Evolutionary conservation across 2,329 filamentous ascomycete species (phyloP).

Genomic region (Chalaropsis ovoidea): DNA sequence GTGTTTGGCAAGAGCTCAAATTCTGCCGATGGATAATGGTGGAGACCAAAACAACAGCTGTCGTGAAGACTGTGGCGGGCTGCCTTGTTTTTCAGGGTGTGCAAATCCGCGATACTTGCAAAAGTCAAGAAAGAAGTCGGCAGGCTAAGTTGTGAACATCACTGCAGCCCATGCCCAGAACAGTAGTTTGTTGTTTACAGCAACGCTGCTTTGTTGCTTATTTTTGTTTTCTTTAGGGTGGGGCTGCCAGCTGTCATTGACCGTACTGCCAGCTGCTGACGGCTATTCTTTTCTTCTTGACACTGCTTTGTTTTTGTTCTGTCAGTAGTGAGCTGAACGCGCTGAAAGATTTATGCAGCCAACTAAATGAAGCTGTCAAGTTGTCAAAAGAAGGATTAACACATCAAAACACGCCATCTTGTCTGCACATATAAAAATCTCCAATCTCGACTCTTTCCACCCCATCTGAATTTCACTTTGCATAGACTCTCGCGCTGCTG

Average conservation of each 20-base stretch:
- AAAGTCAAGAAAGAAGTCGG: slow-evolving; percentile 7
- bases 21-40: neutral
- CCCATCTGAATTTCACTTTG: neutral
- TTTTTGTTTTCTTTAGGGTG: slow-evolving; percentile 31
- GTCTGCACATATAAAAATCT: neutral
- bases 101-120: slow-evolving; percentile 1
- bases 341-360: slow-evolving; percentile 1
- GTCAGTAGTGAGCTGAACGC: slow-evolving; percentile 5
- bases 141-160: slow-evolving; percentile 9
- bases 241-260: slow-evolving; percentile 3
- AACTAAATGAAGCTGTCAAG: slow-evolving; percentile 7
- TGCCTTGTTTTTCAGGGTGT: neutral
- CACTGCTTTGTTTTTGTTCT: neutral
- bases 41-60: neutral
- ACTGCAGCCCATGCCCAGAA: slow-evolving; percentile 9
- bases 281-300: neutral
- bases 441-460: neutral
- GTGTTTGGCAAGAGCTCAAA: neutral
- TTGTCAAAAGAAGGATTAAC: slow-evolving; percentile 7
- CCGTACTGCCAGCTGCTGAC: neutral
- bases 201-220: slow-evolving; percentile 22
- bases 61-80: neutral
- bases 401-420: neutral
- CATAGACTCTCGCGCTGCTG: neutral
- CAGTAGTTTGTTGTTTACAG: slow-evolving; percentile 23